Evolutionary conservation across 1,284 basidiomycete species (phyloP), one percentile per base, ranked within the genome.

Genomic region (Wallemia ichthyophaga): DNA sequence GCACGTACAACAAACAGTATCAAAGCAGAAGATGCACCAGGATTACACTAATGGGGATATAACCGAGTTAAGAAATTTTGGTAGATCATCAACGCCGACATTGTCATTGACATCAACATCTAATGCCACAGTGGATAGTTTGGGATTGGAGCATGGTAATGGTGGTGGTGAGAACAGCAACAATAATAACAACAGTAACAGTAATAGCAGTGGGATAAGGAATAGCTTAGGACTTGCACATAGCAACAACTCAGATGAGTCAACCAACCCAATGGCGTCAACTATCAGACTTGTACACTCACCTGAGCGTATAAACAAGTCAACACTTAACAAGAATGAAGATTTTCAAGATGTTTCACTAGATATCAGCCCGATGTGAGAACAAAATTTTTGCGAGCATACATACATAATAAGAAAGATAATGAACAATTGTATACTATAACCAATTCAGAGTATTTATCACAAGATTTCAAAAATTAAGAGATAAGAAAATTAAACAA

Each of bases 401-500:
- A 28, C n/a, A 25, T 57, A 28, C 25, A 25, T 21, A 28, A 25
- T n/a, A 28, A 21, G 19, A 27, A n/a, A 57, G 15, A 15, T 25
- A 32, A 33, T 58, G 24, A 28, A 17, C 33, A 27, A 26, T 32
- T 28, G 24, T 58, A 28, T 33, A 32, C 24, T 58, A 33, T 7
- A n/a, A n/a, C 13, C 57, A 25, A 57, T 57, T 21, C 32, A 55
- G 21, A 61, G 11, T 48, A 48, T 48, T 21, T 48, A 53, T 55
- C 48, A 33, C n/a, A 58, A 59, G 53, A 7, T 26, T 24, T 17
- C 7, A 13, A 25, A 13, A 21, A 28, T 5, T 19, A 25, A 58
- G 17, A 13, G 19, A 32, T 23, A 59, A 7, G 9, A 7, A 48
- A 48, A 3, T 21, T 48, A 48, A 48, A 48, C 70, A 83, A 85